Evolutionary conservation across 2,329 filamentous ascomycete species (phyloP).

Genomic region (Paramyrothecium sp.): DNA sequence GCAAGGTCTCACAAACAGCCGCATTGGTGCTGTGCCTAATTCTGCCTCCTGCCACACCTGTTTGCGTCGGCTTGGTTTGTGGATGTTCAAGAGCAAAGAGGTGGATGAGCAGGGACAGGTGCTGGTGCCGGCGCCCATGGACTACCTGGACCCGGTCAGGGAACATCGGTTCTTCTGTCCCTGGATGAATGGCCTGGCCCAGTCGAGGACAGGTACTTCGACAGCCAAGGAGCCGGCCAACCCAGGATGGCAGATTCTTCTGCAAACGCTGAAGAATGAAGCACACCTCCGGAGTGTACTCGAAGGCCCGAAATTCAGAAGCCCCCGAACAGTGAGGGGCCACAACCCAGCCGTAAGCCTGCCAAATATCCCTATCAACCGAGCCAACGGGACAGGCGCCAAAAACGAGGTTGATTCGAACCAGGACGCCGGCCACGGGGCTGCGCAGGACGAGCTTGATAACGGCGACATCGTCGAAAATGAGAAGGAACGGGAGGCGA

Average conservation of each 20-base stretch:
- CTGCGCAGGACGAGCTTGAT: slow-evolving; percentile 7
- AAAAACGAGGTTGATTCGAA: background rate
- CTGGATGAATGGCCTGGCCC: slow-evolving; percentile 66
- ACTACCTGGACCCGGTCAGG: slow-evolving; percentile 64
- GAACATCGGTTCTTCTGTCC: slow-evolving; percentile 85
- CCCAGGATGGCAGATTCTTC: slow-evolving; percentile 55
- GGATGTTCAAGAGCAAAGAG: slow-evolving; percentile 85
- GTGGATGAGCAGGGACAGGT: slow-evolving; percentile 53
- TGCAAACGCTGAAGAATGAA: slow-evolving; percentile 57
- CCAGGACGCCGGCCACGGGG: background rate
- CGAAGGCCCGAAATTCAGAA: slow-evolving; percentile 22
- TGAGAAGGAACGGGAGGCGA: slow-evolving; percentile 46
- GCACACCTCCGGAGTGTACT: slow-evolving; percentile 46
- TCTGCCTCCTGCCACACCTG: slow-evolving; percentile 82
- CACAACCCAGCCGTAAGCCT: slow-evolving; percentile 3
- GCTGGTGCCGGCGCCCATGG: slow-evolving; percentile 60
- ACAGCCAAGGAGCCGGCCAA: slow-evolving; percentile 32
- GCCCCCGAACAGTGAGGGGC: slow-evolving; percentile 11
- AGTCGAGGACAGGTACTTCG: slow-evolving; percentile 42
- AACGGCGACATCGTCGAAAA: slow-evolving; percentile 29
- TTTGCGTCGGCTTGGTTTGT: slow-evolving; percentile 83
- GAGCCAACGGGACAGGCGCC: slow-evolving; percentile 13
- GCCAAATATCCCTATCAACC: background rate
- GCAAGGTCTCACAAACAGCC: slow-evolving; percentile 60
- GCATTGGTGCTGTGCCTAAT: slow-evolving; percentile 63